phyloP scores from a whole-genome alignment of 129 eudicot genomes.

The Chrysanthemum seticuspe region DNA sequence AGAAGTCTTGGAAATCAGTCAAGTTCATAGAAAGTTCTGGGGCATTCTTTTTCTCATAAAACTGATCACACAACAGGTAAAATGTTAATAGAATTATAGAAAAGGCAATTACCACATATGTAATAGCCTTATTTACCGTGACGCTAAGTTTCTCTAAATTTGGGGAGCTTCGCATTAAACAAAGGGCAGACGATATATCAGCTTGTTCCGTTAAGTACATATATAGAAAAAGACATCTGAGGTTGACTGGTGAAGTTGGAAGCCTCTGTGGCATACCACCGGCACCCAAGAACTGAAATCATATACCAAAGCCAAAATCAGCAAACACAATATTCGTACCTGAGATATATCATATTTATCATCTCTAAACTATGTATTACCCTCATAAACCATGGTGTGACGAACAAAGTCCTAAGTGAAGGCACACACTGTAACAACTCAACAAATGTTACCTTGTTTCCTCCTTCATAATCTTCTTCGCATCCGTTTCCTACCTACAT shows the following conservation, averaged over 20 bases:
- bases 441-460: constrained; percentile 5
- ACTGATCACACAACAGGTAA: not conserved
- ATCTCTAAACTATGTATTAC: not conserved
- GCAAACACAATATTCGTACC: not conserved
- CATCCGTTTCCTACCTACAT: not conserved
- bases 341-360: not conserved
- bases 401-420: not conserved
- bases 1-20: constrained; percentile 4
- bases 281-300: not conserved
- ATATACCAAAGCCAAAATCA: not conserved
- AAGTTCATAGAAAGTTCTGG: not conserved
- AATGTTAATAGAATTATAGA: not conserved
- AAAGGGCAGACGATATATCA: not conserved
- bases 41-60: not conserved
- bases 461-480: not conserved
- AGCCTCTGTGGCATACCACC: constrained; percentile 5
- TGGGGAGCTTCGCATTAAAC: constrained; percentile 17
- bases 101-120: not conserved
- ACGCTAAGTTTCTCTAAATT: not conserved
- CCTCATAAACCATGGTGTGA: not conserved
- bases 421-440: not conserved
- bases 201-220: constrained; percentile 1
- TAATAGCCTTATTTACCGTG: not conserved
- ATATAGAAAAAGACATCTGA: not conserved
- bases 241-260: not conserved